Conservation (phyloP, 2,329 filamentous ascomycete genomes). For the Dryadomyces quercivorus region DNA sequence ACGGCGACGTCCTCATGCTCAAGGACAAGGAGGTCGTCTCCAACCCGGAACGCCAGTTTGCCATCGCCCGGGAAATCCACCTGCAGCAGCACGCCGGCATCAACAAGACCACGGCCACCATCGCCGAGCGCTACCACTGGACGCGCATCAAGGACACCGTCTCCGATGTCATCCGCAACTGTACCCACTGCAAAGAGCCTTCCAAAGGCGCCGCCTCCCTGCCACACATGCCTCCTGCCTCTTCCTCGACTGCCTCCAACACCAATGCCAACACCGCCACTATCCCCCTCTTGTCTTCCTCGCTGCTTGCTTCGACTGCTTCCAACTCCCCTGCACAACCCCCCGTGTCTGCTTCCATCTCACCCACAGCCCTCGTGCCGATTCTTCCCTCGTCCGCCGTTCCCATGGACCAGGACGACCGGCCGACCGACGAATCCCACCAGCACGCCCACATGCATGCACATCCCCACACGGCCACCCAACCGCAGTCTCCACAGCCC, state of each 20-base stretch:
- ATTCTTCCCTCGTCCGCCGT: background rate
- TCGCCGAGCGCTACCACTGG: constrained; percentile 94
- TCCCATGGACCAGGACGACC: constrained; percentile 10
- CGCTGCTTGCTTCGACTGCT: constrained; percentile 4
- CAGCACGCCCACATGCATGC: constrained; percentile 2
- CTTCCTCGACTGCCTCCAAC: background rate
- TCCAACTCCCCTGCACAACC: constrained; percentile 8
- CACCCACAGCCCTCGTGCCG: background rate
- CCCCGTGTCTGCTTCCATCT: background rate
- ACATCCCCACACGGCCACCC: constrained; percentile 13
- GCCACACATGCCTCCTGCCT: background rate
- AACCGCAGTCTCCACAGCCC: constrained; percentile 20
- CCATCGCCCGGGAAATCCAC: constrained; percentile 72
- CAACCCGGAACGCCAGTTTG: constrained; percentile 79
- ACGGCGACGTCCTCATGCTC: constrained; percentile 77
- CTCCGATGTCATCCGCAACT: constrained; percentile 86
- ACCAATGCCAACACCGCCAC: background rate
- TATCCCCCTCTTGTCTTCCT: background rate
- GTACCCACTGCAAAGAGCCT: constrained; percentile 74
- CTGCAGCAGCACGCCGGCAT: constrained; percentile 73
- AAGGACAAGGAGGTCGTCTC: constrained; percentile 97
- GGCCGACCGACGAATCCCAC: constrained; percentile 1
- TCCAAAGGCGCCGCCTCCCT: constrained; percentile 37
- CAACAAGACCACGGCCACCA: constrained; percentile 93
- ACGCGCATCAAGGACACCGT: constrained; percentile 97